A percentile compares a stretch with the other conserved stretches of the same genome.
Evolutionary conservation across 768 basidiomycete genomes (phyloP).

Genomic region (Mycena sanguinolenta): DNA sequence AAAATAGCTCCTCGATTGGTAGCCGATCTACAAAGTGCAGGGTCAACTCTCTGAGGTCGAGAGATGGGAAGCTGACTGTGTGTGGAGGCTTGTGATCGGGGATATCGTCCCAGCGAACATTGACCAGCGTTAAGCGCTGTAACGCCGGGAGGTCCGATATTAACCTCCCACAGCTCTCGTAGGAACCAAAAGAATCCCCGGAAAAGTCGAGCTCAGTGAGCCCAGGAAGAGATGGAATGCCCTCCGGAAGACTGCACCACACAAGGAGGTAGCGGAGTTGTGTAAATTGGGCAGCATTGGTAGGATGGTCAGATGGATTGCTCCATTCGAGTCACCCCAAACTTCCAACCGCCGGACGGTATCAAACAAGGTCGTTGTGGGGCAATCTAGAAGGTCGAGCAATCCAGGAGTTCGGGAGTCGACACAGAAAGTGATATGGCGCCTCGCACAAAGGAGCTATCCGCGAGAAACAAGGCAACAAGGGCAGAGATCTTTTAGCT

Average conservation of each 20-base stretch:
- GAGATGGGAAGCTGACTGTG: not conserved
- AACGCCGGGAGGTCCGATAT: conserved; percentile 6
- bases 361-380: not conserved
- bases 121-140: not conserved
- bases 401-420: not conserved
- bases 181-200: not conserved
- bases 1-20: not conserved
- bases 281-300: not conserved
- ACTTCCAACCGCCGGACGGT: not conserved
- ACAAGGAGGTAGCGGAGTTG: not conserved
- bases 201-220: not conserved
- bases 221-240: not conserved
- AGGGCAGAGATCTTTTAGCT: too few species aligned
- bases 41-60: not conserved
- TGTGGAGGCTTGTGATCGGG: not conserved
- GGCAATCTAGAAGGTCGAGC: not conserved
- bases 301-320: not conserved
- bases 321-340: too few species aligned
- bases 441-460: conserved; percentile 9
- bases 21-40: not conserved
- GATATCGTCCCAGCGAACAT: not conserved
- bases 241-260: not conserved
- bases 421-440: not conserved
- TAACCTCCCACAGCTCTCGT: not conserved
- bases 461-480: conserved; percentile 6